Evolutionary conservation across 148 eudicot genomes (phyloP), one percentile per base, ranked within the genome.

Genomic region (Rhododendron vialii): DNA sequence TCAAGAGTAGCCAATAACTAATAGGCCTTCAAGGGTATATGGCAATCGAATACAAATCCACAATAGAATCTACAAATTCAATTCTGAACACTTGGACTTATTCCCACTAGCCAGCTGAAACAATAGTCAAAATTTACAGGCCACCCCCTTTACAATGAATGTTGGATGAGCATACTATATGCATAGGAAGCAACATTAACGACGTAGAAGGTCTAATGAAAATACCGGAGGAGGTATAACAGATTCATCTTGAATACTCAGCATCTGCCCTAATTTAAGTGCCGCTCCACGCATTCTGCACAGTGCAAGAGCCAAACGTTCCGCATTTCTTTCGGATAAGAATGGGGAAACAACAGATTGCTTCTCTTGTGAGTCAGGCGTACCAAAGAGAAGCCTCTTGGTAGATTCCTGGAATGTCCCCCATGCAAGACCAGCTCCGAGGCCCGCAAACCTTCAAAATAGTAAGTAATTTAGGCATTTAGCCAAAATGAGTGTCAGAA

Each of bases 231-330:
- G 92, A 86, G 99, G 98, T 63, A 97, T 91, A 84, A 97, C 92
- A 76, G 96, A 92, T 90, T 96, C 99, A 82, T 96, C 99, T 87
- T 96, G 99, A 85, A 97, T 97, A 82, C 99, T 97, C 90, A 97
- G 86, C 99, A 95, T 97, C 89, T 97, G 99, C 50, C 99, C 99
- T 76, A 97, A 82, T 89, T 97, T 97, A 85, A 97, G 92, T 51
- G 99, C 99, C 9, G 99, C 99, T 57, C 99, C 99, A 80, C 99
- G 99, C 99, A 97, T 97, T 90, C 99, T 93, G 89, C 99, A 97
- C 77, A 97, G 90, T 85, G 94, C 99, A 92, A 95, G 95, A 85
- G 99, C 99, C 90, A 97, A 86, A 48, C 98, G 95, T 87, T 95
- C 95, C 47, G 99, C 99, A 89, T 96, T 97, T 84, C 88, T 91